Base-by-base conservation (phyloP, 2,329 filamentous ascomycete species). In the Penicillium crustosum region DNA sequence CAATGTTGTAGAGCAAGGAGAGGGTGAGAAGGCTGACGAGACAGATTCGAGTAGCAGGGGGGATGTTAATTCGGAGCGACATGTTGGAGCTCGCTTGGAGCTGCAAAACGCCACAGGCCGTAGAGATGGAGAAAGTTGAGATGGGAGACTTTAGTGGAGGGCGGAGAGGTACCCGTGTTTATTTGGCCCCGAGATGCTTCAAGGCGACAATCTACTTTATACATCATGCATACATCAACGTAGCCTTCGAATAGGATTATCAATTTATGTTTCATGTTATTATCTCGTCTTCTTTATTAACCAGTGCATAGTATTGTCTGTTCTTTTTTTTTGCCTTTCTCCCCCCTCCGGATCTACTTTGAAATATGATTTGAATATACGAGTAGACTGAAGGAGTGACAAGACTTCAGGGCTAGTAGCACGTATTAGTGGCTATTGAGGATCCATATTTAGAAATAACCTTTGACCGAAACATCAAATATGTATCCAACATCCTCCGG, bases 1-100 rank as follows among this genome's bases (percentile, higher is more conserved):
- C 77, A 64, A 89, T 88, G 78, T 93, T 94, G 67, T 80, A 79
- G 70, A 97, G 82, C 67, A 94, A 78, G 52, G 92, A 95, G 76
- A 96, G 87, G 62, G 86, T 78, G 63, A 92, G 75, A 58, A 96
- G 83, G 59, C 83, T 82, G 70, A 89, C 84, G 68, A 99, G 87
- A 55, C 93, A 82, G 67, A 85, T 86, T 63, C 94, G 89, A 48
- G 94, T 97, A 66, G 96, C 86, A 31, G 94, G 93, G 59, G 94
- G 94, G 62, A 97, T 88, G 72, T 95, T 97, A 78, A 97, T 83
- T 80, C 93, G 88, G 53, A 88, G 83, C 69, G 90, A 84, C 91
- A 96, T 85, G 62, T 69, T 89, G 72, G 48, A 56, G 53, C 53
- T 56, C 53, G 49, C 47, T 38, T 42, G 47, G 53, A 56, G 53